Evolutionary conservation across 345 rosid species (phyloP).

Genomic region (Citropsis articulata): DNA sequence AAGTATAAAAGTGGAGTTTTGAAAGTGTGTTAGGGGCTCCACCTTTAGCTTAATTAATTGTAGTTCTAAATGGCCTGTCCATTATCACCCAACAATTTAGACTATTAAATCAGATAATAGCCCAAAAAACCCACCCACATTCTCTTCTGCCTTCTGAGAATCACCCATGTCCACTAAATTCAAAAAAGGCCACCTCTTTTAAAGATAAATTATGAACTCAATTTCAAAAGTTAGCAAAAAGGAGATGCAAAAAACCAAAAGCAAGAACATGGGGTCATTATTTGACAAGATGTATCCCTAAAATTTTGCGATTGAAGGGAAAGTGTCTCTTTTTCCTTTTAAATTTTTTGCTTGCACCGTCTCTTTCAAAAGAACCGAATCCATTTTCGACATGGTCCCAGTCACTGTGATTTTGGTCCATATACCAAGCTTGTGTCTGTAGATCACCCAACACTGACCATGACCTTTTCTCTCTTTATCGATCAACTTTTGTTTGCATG

Average conservation of each 20-base stretch:
- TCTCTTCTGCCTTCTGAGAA: background rate
- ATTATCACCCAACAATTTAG: background rate
- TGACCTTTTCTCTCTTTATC: constrained; percentile 31
- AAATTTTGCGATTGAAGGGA: background rate
- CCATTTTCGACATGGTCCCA: constrained; percentile 21
- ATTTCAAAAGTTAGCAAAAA: background rate
- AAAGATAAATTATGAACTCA: background rate
- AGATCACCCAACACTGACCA: constrained; percentile 53
- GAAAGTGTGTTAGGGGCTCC: too few species aligned
- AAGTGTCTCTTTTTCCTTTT: background rate
- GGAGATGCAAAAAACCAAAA: background rate
- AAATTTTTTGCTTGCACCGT: background rate
- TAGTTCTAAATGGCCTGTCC: background rate
- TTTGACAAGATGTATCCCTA: constrained; percentile 15
- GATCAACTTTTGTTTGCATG: constrained; percentile 29
- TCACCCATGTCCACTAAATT: background rate
- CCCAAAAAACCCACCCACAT: constrained; percentile 2
- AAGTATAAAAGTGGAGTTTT: too few species aligned
- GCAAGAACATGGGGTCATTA: background rate
- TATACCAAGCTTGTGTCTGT: constrained; percentile 41
- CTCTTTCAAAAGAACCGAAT: constrained; percentile 16
- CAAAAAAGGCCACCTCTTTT: too few species aligned
- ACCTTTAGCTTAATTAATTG: too few species aligned
- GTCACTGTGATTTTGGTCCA: constrained; percentile 18
- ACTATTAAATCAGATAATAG: background rate